Evolutionary conservation across 2,329 filamentous ascomycete genomes (phyloP).

Genomic region (Madurella fahalii): DNA sequence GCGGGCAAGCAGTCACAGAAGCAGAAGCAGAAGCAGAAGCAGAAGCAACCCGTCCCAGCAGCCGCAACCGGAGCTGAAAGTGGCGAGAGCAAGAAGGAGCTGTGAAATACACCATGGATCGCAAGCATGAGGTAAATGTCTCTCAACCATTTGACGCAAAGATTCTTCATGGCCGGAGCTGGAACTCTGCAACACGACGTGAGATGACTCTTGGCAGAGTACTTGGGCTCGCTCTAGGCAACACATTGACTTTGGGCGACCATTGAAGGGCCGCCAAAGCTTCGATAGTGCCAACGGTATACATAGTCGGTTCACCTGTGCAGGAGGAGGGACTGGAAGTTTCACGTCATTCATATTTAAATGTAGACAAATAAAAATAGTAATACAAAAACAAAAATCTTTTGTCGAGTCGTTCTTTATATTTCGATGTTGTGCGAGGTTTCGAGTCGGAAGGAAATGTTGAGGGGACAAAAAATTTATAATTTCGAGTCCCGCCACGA

Average conservation of each 20-base stretch:
- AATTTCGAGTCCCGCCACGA: conserved; percentile 10
- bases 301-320: conserved; percentile 2
- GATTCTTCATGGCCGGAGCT: conserved; percentile 69
- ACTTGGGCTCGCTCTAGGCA: conserved; percentile 73
- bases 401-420: too few species aligned
- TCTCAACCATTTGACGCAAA: conserved; percentile 88
- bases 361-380: neutral
- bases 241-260: conserved; percentile 80
- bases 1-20: conserved; percentile 31
- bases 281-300: conserved; percentile 74
- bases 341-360: conserved; percentile 7
- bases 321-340: neutral
- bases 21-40: conserved; percentile 37
- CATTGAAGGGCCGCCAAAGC: conserved; percentile 72
- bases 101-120: conserved; percentile 10
- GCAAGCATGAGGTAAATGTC: conserved; percentile 44
- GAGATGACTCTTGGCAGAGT: conserved; percentile 86
- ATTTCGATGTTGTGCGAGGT: neutral
- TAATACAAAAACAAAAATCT: neutral
- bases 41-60: conserved; percentile 35
- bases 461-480: conserved; percentile 14
- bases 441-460: neutral
- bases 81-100: conserved; percentile 21
- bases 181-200: conserved; percentile 88
- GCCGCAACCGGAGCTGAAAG: conserved; percentile 28